These are phyloP conservation scores for Geotrichum restrictum DNA, from an alignment of 1,139 yeast genomes.

Conservation along the genomic window DNA sequence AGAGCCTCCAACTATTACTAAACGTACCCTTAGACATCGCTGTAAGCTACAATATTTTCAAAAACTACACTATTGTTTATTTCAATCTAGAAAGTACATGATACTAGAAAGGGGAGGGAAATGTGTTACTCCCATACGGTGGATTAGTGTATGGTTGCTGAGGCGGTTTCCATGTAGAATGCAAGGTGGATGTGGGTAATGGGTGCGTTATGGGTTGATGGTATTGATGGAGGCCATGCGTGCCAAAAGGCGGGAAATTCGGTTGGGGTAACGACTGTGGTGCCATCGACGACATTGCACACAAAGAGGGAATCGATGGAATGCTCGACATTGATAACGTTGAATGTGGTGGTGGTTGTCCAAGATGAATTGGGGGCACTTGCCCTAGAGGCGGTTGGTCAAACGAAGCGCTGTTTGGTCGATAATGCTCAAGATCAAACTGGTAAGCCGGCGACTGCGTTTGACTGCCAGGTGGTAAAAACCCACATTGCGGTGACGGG, in stretches of 20 bases:
- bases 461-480: constrained; percentile 8
- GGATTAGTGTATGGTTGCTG: constrained; percentile 1
- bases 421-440: constrained; percentile 11
- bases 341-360: constrained; percentile 1
- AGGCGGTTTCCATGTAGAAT: constrained; percentile 8
- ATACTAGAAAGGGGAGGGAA: constrained; percentile 2
- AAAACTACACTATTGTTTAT: too few species aligned
- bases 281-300: background rate
- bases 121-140: background rate
- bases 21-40: too few species aligned
- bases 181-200: constrained; percentile 4
- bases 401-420: constrained; percentile 6
- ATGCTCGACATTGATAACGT: background rate
- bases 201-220: background rate
- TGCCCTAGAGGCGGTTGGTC: background rate
- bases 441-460: constrained; percentile 6
- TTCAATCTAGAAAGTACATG: too few species aligned
- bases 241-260: background rate
- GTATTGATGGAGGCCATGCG: background rate
- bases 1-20: too few species aligned
- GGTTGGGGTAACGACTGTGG: background rate
- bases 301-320: background rate
- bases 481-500: constrained; percentile 15
- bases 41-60: too few species aligned
- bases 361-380: constrained; percentile 2